A percentile compares a stretch with the other conserved stretches of the same genome.
phyloP scores from a whole-genome alignment of 139 green algal genomes.

The Picochlorum sp. region DNA sequence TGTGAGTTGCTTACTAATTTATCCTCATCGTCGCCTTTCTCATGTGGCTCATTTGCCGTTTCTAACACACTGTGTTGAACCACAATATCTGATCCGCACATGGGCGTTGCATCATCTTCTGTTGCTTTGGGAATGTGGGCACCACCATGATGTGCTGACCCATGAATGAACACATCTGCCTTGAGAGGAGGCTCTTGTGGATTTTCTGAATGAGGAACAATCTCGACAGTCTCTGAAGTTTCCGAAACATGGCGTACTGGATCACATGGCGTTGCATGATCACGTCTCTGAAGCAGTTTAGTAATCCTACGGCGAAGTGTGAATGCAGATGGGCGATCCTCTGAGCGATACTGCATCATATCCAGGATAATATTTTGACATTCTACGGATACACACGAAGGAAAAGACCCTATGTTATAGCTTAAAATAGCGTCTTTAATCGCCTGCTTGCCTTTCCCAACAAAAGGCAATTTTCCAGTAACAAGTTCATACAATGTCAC shows the following conservation, averaged over 20 bases:
- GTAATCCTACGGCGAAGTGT: constrained; percentile 26
- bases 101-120: too few species aligned
- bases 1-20: too few species aligned
- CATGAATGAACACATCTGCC: too few species aligned
- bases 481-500: constrained; percentile 69
- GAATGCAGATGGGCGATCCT: constrained; percentile 44
- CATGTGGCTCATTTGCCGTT: too few species aligned
- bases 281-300: neutral
- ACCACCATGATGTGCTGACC: too few species aligned
- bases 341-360: constrained; percentile 53
- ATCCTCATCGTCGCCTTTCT: too few species aligned
- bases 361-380: constrained; percentile 40
- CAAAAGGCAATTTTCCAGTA: constrained; percentile 55
- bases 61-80: too few species aligned
- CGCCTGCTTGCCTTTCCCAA: constrained; percentile 45
- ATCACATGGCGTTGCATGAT: neutral
- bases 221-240: too few species aligned
- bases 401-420: constrained; percentile 36
- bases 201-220: constrained; percentile 35
- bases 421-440: constrained; percentile 44
- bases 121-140: too few species aligned
- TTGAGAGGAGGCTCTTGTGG: constrained; percentile 13
- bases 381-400: constrained; percentile 23
- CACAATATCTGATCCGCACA: too few species aligned
- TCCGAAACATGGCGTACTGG: too few species aligned